Evolutionary conservation across 192 early-diverging fungal species (phyloP), one percentile per base, ranked within the genome.

Genomic region (Thoreauomyces humboldtii): DNA sequence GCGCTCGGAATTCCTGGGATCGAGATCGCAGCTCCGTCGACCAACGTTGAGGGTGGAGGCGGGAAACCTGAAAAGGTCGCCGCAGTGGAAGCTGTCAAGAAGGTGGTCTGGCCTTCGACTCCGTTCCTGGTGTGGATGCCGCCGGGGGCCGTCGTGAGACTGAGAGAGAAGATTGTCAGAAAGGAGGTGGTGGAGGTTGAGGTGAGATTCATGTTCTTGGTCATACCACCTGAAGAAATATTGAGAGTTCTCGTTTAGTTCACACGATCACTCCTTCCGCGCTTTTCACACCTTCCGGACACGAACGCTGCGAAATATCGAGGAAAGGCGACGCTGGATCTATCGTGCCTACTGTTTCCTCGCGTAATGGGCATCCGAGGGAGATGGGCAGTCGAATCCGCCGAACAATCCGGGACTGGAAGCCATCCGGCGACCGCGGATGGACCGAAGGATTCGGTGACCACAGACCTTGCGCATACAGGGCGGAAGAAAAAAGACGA

Each of bases 151-250:
- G 71, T 83, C 6, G 77, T 70, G 4, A 58, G 73, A 38, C 61
- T 83, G 36, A 51, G 77, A 29, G 79, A 83, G 56, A 62, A 70
- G 31, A 69, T 81, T 64, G 45, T 69, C 22, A 45, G 52, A 7
- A 83, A 83, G 65, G 54, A 63, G 35, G 34, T 52, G 43, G 25
- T 77, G 7, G 81, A 83, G 32, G 47, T 83, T 22, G 81, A 83
- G 61, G 80, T 81, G 43, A 31, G 59, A 29, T 41, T 11, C 7
- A 32, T 28, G 35, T 60, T 41, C 17, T 41, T 41, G 11, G 17
- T 41, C 62, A 17, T 22, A 15, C 7, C 19, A 48, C 19, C 51
- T 34, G 3, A 58, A 59, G 31, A 55, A 38, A 41, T 28, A 65
- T 6, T 41, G 25, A 57, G 50, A 14, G 24, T 27, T 25, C 31